Evolutionary conservation across 495 filamentous ascomycete genomes (phyloP).

Genomic region (Hypoxylon lienhwacheense): DNA sequence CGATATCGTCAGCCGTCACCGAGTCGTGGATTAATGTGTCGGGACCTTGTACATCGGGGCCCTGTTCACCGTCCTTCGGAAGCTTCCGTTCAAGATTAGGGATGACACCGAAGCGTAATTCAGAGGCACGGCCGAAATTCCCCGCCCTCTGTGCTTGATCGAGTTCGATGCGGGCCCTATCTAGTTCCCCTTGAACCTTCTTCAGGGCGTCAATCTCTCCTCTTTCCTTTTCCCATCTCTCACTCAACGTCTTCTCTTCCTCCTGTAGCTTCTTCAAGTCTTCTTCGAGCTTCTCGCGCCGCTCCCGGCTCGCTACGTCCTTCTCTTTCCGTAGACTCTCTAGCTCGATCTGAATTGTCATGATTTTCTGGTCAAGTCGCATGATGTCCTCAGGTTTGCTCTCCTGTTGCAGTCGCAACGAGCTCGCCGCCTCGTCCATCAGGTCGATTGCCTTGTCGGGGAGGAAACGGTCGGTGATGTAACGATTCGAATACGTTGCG

Average conservation of each 20-base stretch:
- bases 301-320: constrained; percentile 82
- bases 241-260: constrained; percentile 65
- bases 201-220: constrained; percentile 83
- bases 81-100: constrained; percentile 76
- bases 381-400: constrained; percentile 94
- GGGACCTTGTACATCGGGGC: constrained; percentile 42
- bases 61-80: constrained; percentile 68
- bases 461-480: constrained; percentile 93
- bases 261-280: constrained; percentile 73
- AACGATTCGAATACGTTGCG: constrained; percentile 89
- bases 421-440: constrained; percentile 93
- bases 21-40: constrained; percentile 83
- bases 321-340: constrained; percentile 95
- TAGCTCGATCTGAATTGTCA: constrained; percentile 96
- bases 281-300: constrained; percentile 79
- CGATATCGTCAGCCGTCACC: constrained; percentile 92
- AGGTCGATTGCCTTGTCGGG: constrained; percentile 97
- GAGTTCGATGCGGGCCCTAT: constrained; percentile 79
- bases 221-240: constrained; percentile 89
- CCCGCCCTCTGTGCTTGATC: constrained; percentile 86
- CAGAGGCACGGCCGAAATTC: constrained; percentile 86
- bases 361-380: constrained; percentile 87
- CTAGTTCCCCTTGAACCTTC: constrained; percentile 78
- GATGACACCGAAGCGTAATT: constrained; percentile 84
- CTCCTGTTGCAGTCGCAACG: constrained; percentile 89